phyloP scores from a whole-genome alignment of 169 alveolate species.

The Neospora caninum region DNA sequence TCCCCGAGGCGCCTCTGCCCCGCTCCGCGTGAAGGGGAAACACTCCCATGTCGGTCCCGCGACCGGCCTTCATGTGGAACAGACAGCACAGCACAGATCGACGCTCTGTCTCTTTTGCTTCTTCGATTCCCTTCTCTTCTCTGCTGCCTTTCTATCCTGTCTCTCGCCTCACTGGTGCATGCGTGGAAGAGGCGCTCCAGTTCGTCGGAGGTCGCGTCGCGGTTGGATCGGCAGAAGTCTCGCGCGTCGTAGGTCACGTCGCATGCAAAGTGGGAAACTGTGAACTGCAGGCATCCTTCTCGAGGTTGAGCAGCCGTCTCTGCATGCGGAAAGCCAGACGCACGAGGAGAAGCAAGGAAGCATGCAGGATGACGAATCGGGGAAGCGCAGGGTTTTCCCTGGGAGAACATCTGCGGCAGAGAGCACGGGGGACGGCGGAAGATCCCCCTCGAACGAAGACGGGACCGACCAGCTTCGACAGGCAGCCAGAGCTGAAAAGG shows the following conservation, averaged over 20 bases:
- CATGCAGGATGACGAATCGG: neutral
- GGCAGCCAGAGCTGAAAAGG: neutral
- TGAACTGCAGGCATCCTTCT: neutral
- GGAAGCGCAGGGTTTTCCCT: too few relatives aligned
- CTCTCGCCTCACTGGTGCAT: neutral
- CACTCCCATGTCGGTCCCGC: too few relatives aligned
- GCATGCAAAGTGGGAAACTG: constrained; percentile 25
- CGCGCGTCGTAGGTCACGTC: constrained; percentile 33
- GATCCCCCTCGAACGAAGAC: too few relatives aligned
- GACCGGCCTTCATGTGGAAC: too few relatives aligned
- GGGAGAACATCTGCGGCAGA: too few relatives aligned
- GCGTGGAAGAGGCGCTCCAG: neutral
- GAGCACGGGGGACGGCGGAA: too few relatives aligned
- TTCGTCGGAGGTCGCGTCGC: neutral
- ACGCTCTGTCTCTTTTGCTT: too few relatives aligned
- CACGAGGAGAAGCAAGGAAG: neutral
- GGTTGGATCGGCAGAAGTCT: constrained; percentile 11
- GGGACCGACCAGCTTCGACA: too few relatives aligned
- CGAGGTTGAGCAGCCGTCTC: neutral
- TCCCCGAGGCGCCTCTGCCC: too few relatives aligned
- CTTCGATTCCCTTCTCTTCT: neutral
- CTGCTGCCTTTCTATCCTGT: neutral
- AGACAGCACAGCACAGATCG: too few relatives aligned
- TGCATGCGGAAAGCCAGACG: too few relatives aligned
- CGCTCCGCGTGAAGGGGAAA: too few relatives aligned